Base-by-base conservation (phyloP, 176 grass and related monocot species). In the Guadua angustifolia region DNA sequence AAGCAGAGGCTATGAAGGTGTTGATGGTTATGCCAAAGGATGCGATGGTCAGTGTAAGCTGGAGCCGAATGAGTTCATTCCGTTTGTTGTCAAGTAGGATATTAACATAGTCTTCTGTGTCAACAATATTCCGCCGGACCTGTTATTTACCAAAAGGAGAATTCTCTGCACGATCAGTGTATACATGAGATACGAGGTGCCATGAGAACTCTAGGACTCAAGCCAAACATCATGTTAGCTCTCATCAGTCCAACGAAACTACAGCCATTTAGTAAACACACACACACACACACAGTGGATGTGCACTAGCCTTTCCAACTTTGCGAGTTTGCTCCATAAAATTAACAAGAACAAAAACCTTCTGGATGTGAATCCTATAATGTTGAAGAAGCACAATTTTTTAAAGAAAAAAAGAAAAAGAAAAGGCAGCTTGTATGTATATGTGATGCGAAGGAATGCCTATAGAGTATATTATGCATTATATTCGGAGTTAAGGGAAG, bases 91-190 rank as follows among this genome's bases (percentile, higher is more conserved):
- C 92, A 53, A 97, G 90, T 82, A 89, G 95, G 85, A 94, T 94
- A 90, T 94, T 97, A 58, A 94, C 95, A 16, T 94, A 97, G 83
- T 97, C 92, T 82, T 97, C 92, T 9, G 92, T 94, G 75, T 97
- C 90, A 83, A 94, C 92, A 69, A 95, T 95, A 81, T 95, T 90
- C 70, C 92, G 90, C 19, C 93, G 82, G 52, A 95, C 90, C 93
- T 95, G 73, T 88, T 68, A 90, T 82, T 77, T 57, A 74, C 43
- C 73, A 84, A 81, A 81, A 69, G 7, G 13, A 81, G 61, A 75
- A 91, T 76, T 69, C 66, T 85, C 17, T 35, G 18, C 58, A 45
- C 24, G 44, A 70, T 29, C 13, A 82, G n/a, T 55, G 9, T 79
- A 64, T 64, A n/a, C 67, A 81, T 58, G 18, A 38, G 51, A 61